These are phyloP conservation scores for Podosphaera fusca DNA, from an alignment of 2,329 filamentous ascomycete genomes.

Conservation along the genomic window DNA sequence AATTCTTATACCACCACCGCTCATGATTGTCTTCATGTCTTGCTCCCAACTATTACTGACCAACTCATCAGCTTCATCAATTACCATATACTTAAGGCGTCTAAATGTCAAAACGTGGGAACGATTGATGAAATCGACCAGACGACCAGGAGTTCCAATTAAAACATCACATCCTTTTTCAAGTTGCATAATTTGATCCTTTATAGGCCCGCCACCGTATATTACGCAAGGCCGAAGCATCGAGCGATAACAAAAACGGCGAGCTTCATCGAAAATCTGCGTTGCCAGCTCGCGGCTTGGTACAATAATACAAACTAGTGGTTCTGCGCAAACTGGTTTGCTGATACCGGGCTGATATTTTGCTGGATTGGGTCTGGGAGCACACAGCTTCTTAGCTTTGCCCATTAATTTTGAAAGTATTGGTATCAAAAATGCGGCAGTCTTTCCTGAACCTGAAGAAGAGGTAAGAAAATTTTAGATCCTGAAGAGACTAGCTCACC, in stretches of 20 bases:
- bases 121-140: conserved; percentile 62
- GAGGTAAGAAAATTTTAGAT: neutral
- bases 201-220: conserved; percentile 63
- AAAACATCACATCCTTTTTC: conserved; percentile 72
- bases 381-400: conserved; percentile 72
- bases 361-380: conserved; percentile 44
- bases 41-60: conserved; percentile 57
- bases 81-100: conserved; percentile 58
- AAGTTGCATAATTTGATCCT: conserved; percentile 48
- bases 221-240: conserved; percentile 81
- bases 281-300: conserved; percentile 79
- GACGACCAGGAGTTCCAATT: conserved; percentile 67
- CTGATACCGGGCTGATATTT: conserved; percentile 27
- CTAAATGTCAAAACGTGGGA: conserved; percentile 44
- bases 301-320: conserved; percentile 62
- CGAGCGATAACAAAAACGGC: conserved; percentile 79
- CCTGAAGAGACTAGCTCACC: conserved; percentile 28
- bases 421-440: conserved; percentile 74
- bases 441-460: conserved; percentile 71
- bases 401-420: conserved; percentile 84
- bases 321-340: conserved; percentile 47
- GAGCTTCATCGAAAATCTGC: conserved; percentile 86
- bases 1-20: conserved; percentile 45
- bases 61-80: conserved; percentile 93
- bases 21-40: conserved; percentile 53